Base-by-base conservation (phyloP, 192 early-diverging fungal genomes). In the Piromyces finnis region DNA sequence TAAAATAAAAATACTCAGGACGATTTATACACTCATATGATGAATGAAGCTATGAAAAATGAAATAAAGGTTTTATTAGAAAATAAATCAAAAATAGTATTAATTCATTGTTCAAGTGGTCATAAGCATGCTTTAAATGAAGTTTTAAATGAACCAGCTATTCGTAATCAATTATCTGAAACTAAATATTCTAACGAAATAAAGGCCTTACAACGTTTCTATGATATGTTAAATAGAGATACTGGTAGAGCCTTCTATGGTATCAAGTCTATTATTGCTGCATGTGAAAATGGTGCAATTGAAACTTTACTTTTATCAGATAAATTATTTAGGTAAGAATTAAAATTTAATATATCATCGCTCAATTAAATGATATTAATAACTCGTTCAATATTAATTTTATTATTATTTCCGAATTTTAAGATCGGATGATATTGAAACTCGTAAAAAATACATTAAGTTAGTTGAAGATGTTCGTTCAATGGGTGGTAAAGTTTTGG, bases 101-200 rank as follows among this genome's bases (percentile, higher is more conserved):
- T 92, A 27, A 93, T 98, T 12, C 95, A 98, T 83, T 95, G 94
- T 82, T 97, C 96, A 11, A 94, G 93, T 27, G 98, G 96, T 3
- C 96, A 98, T 86, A 98, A 97, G 83, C 95, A 97, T 84, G 92
- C 98, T n/a, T 83, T 99, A 13, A 88, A 91, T 77, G 98, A 99
- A 85, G 94, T 97, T 1, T 92, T 99, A 86, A 91, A 92, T 79
- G 95, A 98, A 79, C 91, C 91, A 29, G 82, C 91, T 29, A 91
- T 97, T 41, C 92, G 92, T 81, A 83, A 88, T 12, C 90, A 90
- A 83, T 86, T 98, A 30, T 89, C 92, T 14, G 95, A 99, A 84
- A 99, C 98, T 28, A 98, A 98, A 86, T 94, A 94, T 39, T 90
- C 95, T 16, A 87, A 87, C 27, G 97, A 99, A 85, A 92, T 93